Evolutionary conservation across 768 basidiomycete species (phyloP).

Genomic region (Mycena albidolilacea): DNA sequence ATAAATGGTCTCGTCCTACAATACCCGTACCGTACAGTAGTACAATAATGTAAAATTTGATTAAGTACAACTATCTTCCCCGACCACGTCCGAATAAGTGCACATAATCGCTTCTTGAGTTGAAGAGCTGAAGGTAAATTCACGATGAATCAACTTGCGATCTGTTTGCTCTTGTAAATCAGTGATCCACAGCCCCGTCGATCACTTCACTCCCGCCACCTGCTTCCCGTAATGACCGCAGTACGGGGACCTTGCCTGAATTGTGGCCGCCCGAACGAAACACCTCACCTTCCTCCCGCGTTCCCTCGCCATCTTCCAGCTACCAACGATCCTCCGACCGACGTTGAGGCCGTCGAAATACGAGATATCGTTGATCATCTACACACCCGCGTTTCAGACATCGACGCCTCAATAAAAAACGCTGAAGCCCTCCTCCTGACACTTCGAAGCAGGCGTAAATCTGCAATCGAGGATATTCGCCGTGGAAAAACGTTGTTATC

Average conservation of each 20-base stretch:
- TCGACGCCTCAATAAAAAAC: neutral
- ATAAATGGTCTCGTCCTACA: neutral
- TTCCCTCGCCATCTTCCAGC: neutral
- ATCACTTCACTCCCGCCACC: no score
- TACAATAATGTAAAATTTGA: no score
- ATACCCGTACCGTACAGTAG: no score
- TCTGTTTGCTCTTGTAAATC: no score
- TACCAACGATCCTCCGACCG: slow-evolving; percentile 18
- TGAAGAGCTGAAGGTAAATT: no score
- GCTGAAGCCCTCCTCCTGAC: neutral
- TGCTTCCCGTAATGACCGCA: no score
- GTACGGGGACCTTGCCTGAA: neutral
- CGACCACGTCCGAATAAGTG: no score
- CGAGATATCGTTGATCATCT: neutral
- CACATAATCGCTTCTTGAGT: no score
- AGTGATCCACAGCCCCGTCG: no score
- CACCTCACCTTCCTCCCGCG: neutral
- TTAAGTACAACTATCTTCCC: no score
- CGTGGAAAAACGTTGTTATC: neutral
- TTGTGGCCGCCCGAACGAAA: neutral
- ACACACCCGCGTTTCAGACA: neutral
- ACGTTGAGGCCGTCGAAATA: slow-evolving; percentile 2
- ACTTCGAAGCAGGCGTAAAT: neutral
- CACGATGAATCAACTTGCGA: no score
- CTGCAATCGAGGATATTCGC: neutral